Conservation (phyloP, 176 grass and related monocot species). For the Triticum monococcum region DNA sequence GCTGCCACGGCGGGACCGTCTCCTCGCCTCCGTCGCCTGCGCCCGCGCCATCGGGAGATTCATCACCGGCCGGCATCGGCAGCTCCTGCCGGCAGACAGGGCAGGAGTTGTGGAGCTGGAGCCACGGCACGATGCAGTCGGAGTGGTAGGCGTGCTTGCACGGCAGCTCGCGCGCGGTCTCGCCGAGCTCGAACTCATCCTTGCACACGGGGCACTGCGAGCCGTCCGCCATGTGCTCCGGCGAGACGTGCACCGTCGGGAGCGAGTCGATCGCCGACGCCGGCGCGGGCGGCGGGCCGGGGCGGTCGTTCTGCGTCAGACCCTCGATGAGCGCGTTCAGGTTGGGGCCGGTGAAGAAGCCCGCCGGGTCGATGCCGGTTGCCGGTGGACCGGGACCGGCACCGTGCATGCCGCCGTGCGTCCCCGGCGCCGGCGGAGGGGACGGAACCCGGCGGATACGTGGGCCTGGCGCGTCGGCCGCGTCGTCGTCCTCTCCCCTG, state of each 20-base stretch:
- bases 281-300: constrained; percentile 55
- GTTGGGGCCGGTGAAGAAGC: constrained; percentile 56
- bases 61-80: neutral
- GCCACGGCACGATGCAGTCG: constrained; percentile 92
- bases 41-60: neutral
- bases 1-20: neutral
- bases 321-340: constrained; percentile 64
- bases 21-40: neutral
- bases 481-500: neutral
- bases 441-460: constrained; percentile 15
- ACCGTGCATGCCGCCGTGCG: neutral
- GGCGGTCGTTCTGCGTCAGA: constrained; percentile 78
- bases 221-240: constrained; percentile 51
- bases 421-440: constrained; percentile 18
- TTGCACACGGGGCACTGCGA: constrained; percentile 93
- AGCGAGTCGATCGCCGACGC: constrained; percentile 60
- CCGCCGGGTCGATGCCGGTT: constrained; percentile 26
- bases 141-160: constrained; percentile 93
- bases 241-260: constrained; percentile 63
- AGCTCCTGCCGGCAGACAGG: constrained; percentile 79
- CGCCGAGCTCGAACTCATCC: constrained; percentile 85
- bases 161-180: constrained; percentile 84
- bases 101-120: constrained; percentile 85
- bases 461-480: neutral
- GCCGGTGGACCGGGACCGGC: neutral